Evolutionary conservation across 768 basidiomycete genomes (phyloP), one percentile per base, ranked within the genome.

Genomic region (Cubamyces lactineus): DNA sequence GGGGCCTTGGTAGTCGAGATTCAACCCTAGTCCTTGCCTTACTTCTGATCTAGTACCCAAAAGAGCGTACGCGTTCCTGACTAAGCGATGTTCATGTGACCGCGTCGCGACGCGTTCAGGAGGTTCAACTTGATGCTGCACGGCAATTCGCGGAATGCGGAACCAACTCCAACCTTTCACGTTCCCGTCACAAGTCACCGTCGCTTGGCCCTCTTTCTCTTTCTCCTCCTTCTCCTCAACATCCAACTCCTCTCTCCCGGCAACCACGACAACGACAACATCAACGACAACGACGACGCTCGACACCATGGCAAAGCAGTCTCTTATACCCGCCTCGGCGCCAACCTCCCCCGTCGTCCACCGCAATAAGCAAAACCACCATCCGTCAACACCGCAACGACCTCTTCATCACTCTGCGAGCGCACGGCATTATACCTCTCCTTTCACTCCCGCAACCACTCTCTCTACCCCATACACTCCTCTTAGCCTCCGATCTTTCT

Each of bases 381-480:
- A 75, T 39, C 88, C 88, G 51, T 81, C 85, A 51, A 90, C 88
- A 38, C 88, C 88, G 46, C 88, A 88, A 73, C 84, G 88, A 66
- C 67, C 76, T 60, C 73, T 73, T 67, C 72, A 70, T 52, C 69
- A 69, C 49, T 64, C 63, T 19, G 45, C 28, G 12, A 64, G 53
- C 43, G 63, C 58, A 52, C 80, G 81, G 53, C 70, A 75, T 67
- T 75, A 80, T 75, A 81, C 78, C 73, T 87, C 87, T 64, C 87
- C 88, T 19, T 72, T 80, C 53, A 87, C 87, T 15, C 86, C 88
- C 23, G 79, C 80, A 55, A 86, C 78, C 55, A 74, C 73, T 17
- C 53, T 69, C 45, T 81, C 80, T 21, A 77, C 87, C 19, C 86
- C 88, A 8, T 88, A 87, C 73, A 88, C 87, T 3, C 87, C 88